phyloP scores from a whole-genome alignment of 2,329 filamentous ascomycete species.

The Sphaerulina populicola region DNA sequence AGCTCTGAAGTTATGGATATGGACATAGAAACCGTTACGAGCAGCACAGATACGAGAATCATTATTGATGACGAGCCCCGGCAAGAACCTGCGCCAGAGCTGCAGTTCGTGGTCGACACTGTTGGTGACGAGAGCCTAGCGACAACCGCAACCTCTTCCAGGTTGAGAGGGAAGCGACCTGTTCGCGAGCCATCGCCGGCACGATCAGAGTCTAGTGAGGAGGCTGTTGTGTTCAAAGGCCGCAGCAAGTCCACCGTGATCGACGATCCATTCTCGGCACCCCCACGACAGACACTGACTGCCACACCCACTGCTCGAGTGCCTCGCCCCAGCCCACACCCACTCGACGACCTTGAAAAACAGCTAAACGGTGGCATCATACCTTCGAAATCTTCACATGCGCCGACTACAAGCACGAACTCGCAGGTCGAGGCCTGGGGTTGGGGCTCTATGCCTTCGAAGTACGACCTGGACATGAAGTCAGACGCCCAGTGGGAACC shows the following conservation, averaged over 20 bases:
- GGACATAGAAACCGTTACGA: slow-evolving; percentile 6
- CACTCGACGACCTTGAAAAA: slow-evolving; percentile 24
- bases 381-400: not conserved
- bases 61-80: slow-evolving; percentile 8
- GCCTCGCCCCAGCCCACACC: slow-evolving; percentile 12
- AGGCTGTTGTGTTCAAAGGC: slow-evolving; percentile 62
- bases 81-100: slow-evolving; percentile 6
- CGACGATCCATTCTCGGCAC: slow-evolving; percentile 24
- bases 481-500: slow-evolving; percentile 21
- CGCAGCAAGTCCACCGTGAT: slow-evolving; percentile 32
- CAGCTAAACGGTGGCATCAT: slow-evolving; percentile 12
- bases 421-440: slow-evolving; percentile 6
- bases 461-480: slow-evolving; percentile 10
- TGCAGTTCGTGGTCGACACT: slow-evolving; percentile 30
- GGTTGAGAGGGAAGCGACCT: slow-evolving; percentile 17
- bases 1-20: slow-evolving; percentile 18
- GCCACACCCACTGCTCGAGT: slow-evolving; percentile 22
- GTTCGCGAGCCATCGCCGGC: slow-evolving; percentile 36
- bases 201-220: slow-evolving; percentile 57
- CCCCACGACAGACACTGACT: slow-evolving; percentile 20
- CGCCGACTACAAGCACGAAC: not conserved
- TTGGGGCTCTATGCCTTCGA: slow-evolving; percentile 20
- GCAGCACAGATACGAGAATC: slow-evolving; percentile 14
- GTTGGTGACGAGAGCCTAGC: slow-evolving; percentile 28
- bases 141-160: slow-evolving; percentile 2